Percentiles rank a stretch among this genome's conserved stretches.
These are phyloP conservation scores for Tulasnella sp. DNA, from an alignment of 768 basidiomycete genomes.

Conservation along the genomic window DNA sequence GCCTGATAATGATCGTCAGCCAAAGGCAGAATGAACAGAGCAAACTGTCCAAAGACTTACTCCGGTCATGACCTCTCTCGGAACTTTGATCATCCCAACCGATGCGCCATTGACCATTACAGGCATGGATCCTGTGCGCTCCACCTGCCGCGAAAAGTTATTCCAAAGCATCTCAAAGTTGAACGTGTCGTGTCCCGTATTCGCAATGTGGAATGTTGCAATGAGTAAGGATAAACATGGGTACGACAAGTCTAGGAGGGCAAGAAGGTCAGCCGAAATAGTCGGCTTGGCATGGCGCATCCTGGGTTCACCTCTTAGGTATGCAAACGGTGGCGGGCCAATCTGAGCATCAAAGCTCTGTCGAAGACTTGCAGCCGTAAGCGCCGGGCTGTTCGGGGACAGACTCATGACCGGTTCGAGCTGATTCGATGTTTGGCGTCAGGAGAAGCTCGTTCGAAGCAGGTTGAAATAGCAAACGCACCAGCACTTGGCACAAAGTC, in stretches of 20 bases:
- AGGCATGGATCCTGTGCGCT: slow-evolving; percentile 71
- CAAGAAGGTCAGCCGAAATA: neutral
- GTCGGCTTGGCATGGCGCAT: neutral
- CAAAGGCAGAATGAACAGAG: neutral
- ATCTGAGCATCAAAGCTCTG: slow-evolving; percentile 58
- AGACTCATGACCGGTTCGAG: slow-evolving; percentile 43
- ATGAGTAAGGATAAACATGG: slow-evolving; percentile 82
- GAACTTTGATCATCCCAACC: slow-evolving; percentile 68
- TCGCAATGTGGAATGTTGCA: slow-evolving; percentile 75
- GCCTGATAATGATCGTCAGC: slow-evolving; percentile 53
- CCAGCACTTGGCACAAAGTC: neutral
- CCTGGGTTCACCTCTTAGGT: slow-evolving; percentile 55
- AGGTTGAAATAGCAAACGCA: neutral
- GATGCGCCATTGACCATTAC: slow-evolving; percentile 65
- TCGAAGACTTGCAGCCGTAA: slow-evolving; percentile 52
- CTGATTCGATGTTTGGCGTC: slow-evolving; percentile 31
- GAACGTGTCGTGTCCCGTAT: slow-evolving; percentile 74
- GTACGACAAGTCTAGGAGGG: slow-evolving; percentile 65
- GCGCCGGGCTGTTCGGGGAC: slow-evolving; percentile 57
- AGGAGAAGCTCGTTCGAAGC: neutral
- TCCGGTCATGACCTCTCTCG: slow-evolving; percentile 63
- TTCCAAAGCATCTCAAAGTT: slow-evolving; percentile 93
- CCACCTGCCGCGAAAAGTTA: slow-evolving; percentile 72
- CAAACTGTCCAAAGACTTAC: slow-evolving; percentile 50
- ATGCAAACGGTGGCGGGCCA: slow-evolving; percentile 56